A percentile compares a stretch with the other conserved stretches of the same genome.
Conservation (phyloP, 768 basidiomycete species). For the Stropharia rugosoannulata region DNA sequence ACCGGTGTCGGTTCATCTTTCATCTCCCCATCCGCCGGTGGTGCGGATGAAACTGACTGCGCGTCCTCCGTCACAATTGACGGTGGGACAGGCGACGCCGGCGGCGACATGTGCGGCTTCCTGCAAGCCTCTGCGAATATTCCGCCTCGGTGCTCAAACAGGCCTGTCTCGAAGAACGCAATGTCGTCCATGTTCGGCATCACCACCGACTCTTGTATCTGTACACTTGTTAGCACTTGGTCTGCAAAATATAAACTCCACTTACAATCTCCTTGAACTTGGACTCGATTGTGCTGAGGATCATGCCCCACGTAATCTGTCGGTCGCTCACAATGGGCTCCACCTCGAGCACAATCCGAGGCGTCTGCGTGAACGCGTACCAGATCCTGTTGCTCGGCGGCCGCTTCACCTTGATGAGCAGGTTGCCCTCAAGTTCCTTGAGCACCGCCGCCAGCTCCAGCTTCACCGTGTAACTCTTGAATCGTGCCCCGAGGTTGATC, state of each 20-base stretch:
- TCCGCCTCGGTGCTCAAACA: conserved; percentile 73
- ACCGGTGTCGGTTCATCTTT: conserved; percentile 1
- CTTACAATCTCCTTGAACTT: conserved; percentile 85
- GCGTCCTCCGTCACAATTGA: conserved; percentile 24
- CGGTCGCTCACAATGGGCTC: conserved; percentile 94
- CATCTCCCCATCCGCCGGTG: conserved; percentile 15
- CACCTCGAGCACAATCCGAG: conserved; percentile 85
- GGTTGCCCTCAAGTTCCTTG: conserved; percentile 87
- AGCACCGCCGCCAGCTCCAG: conserved; percentile 87
- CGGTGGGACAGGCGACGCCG: conserved; percentile 4
- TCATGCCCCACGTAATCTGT: conserved; percentile 93
- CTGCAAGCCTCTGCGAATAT: conserved; percentile 78
- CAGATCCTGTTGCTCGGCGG: conserved; percentile 95
- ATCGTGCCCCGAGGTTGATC: conserved; percentile 78
- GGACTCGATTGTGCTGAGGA: conserved; percentile 86
- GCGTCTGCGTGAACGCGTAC: conserved; percentile 92
- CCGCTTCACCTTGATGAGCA: conserved; percentile 87
- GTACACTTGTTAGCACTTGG: background rate
- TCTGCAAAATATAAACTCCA: conserved; percentile 10
- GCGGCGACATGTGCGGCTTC: conserved; percentile 19
- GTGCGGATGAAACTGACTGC: conserved; percentile 35
- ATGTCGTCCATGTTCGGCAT: conserved; percentile 99
- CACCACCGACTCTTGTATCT: conserved; percentile 95
- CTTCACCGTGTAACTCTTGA: conserved; percentile 89
- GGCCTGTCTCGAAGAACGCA: conserved; percentile 83